Evolutionary conservation across 805 yeast genomes (phyloP).

Genomic region (Barnettozyma californica): DNA sequence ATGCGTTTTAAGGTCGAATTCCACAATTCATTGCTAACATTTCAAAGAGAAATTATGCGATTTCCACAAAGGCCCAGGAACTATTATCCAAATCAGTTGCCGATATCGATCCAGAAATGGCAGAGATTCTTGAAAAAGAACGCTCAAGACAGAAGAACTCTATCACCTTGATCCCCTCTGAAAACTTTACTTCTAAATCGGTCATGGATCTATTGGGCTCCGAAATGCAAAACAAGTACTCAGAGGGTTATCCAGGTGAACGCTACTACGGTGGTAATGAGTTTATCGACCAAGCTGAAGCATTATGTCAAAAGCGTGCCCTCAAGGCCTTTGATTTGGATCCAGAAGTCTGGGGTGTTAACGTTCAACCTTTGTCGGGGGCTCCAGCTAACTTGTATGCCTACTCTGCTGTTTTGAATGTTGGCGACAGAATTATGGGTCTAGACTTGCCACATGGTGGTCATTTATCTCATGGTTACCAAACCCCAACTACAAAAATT

Average conservation of each 20-base stretch:
- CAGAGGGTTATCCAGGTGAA: conserved; percentile 99
- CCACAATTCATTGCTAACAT: background rate
- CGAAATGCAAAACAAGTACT: conserved; percentile 97
- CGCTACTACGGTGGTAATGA: conserved; percentile 99
- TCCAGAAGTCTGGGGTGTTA: conserved; percentile 92
- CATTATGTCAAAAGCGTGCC: conserved; percentile 91
- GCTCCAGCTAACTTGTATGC: conserved; percentile 98
- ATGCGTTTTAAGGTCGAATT: background rate
- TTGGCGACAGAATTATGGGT: conserved; percentile 97
- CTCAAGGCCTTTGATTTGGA: conserved; percentile 79
- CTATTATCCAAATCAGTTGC: conserved; percentile 8
- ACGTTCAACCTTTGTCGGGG: conserved; percentile 94
- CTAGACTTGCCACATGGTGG: conserved; percentile 98
- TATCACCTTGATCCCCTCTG: conserved; percentile 91
- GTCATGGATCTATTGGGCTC: conserved; percentile 96
- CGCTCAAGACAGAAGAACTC: conserved; percentile 90
- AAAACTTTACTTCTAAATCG: conserved; percentile 93
- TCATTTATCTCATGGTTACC: conserved; percentile 97
- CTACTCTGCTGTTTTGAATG: conserved; percentile 90
- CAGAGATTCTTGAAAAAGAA: conserved; percentile 69
- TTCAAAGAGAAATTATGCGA: conserved; percentile 9
- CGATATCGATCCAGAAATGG: conserved; percentile 78
- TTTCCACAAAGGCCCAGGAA: conserved; percentile 11
- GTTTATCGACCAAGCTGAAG: conserved; percentile 90
- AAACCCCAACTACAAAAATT: conserved; percentile 88